Evolutionary conservation across 352 stramenopile genomes (phyloP).

Genomic region (Phytophthora uliginosa): DNA sequence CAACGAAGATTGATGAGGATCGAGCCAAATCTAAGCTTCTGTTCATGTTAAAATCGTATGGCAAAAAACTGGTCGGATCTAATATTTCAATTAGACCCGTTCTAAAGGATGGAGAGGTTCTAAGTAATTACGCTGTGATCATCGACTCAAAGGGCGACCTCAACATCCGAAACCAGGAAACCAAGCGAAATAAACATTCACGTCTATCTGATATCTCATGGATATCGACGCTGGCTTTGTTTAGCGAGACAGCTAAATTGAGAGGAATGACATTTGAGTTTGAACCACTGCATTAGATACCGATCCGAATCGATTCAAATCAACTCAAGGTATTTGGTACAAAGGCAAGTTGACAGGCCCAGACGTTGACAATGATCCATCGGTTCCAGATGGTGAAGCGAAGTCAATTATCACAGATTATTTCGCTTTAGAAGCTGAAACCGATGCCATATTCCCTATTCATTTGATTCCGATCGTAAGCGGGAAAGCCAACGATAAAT

Average conservation of each 20-base stretch:
- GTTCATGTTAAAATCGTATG: slow-evolving; percentile 7
- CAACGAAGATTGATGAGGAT: neutral
- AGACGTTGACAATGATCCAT: too few relatives aligned
- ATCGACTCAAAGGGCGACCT: slow-evolving; percentile 5
- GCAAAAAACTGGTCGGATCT: too few relatives aligned
- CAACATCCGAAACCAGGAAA: slow-evolving; percentile 3
- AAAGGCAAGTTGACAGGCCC: too few relatives aligned
- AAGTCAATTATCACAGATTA: neutral
- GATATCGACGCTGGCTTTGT: neutral
- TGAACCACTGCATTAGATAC: neutral
- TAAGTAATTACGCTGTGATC: neutral
- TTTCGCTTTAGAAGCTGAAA: neutral
- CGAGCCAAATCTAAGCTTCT: neutral
- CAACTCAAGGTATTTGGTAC: neutral
- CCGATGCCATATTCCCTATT: neutral
- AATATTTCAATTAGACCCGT: too few relatives aligned
- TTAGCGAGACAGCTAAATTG: neutral
- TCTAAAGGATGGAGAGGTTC: neutral
- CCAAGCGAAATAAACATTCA: neutral
- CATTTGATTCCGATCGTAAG: too few relatives aligned
- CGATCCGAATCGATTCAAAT: neutral
- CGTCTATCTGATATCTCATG: neutral
- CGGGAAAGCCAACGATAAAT: too few relatives aligned
- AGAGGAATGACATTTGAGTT: neutral
- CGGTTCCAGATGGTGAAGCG: neutral